Percentiles rank a stretch among this genome's conserved stretches.
These are phyloP conservation scores for Phyllosticta citrichinensis DNA, from an alignment of 2,329 filamentous ascomycete genomes.

Conservation along the genomic window DNA sequence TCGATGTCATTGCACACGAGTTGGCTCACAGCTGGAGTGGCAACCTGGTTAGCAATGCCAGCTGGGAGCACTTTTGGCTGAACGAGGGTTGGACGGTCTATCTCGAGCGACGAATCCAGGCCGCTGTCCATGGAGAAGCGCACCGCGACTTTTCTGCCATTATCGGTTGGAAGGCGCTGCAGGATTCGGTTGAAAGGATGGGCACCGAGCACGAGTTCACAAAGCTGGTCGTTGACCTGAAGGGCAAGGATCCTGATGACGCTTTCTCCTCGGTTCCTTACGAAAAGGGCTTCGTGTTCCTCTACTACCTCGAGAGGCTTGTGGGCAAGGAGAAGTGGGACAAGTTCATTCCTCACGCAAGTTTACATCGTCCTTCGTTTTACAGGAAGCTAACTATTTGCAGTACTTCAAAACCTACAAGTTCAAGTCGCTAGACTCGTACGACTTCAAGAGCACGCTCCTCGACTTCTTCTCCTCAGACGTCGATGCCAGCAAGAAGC, in stretches of 20 bases:
- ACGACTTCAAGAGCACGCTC: constrained; percentile 85
- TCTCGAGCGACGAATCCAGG: constrained; percentile 75
- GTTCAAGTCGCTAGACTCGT: constrained; percentile 80
- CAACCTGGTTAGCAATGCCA: constrained; percentile 68
- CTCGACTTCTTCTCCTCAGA: constrained; percentile 73
- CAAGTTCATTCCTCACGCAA: constrained; percentile 74
- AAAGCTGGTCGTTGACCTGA: constrained; percentile 76
- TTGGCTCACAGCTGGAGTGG: constrained; percentile 73
- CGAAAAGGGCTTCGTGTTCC: constrained; percentile 91
- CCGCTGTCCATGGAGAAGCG: constrained; percentile 67
- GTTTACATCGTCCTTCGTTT: neutral
- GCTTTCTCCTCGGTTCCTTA: constrained; percentile 89
- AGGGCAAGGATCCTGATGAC: constrained; percentile 89
- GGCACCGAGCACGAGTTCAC: constrained; percentile 87
- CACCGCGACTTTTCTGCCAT: constrained; percentile 92
- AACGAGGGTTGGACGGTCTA: constrained; percentile 91
- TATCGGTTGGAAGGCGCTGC: constrained; percentile 85
- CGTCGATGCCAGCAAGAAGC: constrained; percentile 48
- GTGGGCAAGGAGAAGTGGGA: constrained; percentile 83
- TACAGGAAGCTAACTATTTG: neutral
- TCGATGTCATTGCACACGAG: constrained; percentile 93
- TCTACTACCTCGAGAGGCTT: constrained; percentile 81
- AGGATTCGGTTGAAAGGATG: constrained; percentile 68
- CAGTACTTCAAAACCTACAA: constrained; percentile 78
- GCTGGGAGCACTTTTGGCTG: constrained; percentile 68